These are phyloP conservation scores for Parmales sp. DNA, from an alignment of 108 stramenopile genomes.

Conservation along the genomic window DNA sequence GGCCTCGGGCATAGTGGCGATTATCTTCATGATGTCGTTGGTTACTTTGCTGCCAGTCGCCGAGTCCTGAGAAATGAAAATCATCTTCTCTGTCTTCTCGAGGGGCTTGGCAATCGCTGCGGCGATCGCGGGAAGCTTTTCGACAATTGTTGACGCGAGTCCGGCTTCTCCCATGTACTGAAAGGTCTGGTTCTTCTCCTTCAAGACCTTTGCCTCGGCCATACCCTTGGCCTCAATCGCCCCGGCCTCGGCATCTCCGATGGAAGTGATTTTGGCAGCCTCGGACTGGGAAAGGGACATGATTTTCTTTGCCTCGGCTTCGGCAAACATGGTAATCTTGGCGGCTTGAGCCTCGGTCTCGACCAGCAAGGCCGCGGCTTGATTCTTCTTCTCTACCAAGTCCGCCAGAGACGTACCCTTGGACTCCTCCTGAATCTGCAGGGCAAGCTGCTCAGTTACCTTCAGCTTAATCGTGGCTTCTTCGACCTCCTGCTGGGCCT, in stretches of 20 bases:
- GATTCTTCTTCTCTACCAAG: constrained; percentile 36
- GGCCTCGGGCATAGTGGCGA: constrained; percentile 28
- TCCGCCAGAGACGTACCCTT: constrained; percentile 31
- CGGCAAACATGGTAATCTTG: constrained; percentile 1
- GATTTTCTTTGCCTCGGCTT: constrained; percentile 6
- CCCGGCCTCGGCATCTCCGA: constrained; percentile 25
- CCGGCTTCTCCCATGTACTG: constrained; percentile 33
- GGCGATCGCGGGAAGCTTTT: constrained; percentile 32
- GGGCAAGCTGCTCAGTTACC: constrained; percentile 28
- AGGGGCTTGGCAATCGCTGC: constrained; percentile 29
- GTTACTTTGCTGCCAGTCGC: constrained; percentile 26
- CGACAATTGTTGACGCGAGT: constrained; percentile 28
- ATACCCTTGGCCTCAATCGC: constrained; percentile 32
- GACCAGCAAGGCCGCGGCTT: constrained; percentile 20
- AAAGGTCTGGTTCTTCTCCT: constrained; percentile 32
- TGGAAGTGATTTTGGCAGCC: constrained; percentile 15
- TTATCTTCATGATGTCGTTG: constrained; percentile 25
- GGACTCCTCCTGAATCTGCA: constrained; percentile 29
- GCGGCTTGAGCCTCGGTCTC: too few species aligned
- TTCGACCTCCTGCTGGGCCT: constrained; percentile 30
- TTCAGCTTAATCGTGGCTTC: constrained; percentile 26
- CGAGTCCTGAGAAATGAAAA: constrained; percentile 30
- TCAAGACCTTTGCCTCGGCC: constrained; percentile 32
- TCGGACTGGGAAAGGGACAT: constrained; percentile 2
- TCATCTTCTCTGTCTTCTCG: constrained; percentile 31